Conservation (phyloP, 371 early-diverging fungal genomes). For the Batkoa obscura region DNA sequence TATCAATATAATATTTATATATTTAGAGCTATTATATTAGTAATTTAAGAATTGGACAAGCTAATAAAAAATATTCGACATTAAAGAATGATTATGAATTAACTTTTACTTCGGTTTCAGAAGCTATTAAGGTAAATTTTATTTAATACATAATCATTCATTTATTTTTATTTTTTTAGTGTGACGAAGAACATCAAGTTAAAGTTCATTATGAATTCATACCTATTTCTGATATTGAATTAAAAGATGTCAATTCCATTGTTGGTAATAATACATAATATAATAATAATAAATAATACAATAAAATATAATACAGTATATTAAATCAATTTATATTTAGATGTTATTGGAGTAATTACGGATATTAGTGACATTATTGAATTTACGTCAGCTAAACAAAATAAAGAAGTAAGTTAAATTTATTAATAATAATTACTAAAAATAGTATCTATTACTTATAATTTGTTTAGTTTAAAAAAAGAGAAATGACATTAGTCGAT, state of each 20-base stretch:
- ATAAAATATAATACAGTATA: too few relatives aligned
- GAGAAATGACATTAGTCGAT: constrained; percentile 75
- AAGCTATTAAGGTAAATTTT: constrained; percentile 29
- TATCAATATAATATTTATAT: not conserved
- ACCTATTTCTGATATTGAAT: constrained; percentile 32
- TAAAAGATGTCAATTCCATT: constrained; percentile 36
- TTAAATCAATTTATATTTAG: constrained; percentile 13
- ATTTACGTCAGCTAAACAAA: constrained; percentile 19
- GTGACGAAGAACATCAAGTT: constrained; percentile 25
- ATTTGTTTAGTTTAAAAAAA: constrained; percentile 40
- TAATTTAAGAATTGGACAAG: constrained; percentile 60
- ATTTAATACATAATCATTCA: constrained; percentile 15
- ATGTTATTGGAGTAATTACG: constrained; percentile 65
- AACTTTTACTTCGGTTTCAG: constrained; percentile 31
- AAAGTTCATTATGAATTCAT: constrained; percentile 46
- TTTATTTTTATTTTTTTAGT: not conserved
- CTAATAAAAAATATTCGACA: constrained; percentile 66
- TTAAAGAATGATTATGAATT: constrained; percentile 87
- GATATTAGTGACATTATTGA: constrained; percentile 28
- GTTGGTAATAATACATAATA: constrained; percentile 25
- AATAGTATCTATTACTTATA: not conserved
- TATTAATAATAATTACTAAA: not conserved
- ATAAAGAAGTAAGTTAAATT: constrained; percentile 30
- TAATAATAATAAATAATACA: too few relatives aligned
- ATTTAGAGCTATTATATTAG: constrained; percentile 62